Percentiles rank a stretch among this genome's conserved stretches.
These are phyloP conservation scores for Tilletia horrida DNA, from an alignment of 1,284 basidiomycete species.

Conservation along the genomic window DNA sequence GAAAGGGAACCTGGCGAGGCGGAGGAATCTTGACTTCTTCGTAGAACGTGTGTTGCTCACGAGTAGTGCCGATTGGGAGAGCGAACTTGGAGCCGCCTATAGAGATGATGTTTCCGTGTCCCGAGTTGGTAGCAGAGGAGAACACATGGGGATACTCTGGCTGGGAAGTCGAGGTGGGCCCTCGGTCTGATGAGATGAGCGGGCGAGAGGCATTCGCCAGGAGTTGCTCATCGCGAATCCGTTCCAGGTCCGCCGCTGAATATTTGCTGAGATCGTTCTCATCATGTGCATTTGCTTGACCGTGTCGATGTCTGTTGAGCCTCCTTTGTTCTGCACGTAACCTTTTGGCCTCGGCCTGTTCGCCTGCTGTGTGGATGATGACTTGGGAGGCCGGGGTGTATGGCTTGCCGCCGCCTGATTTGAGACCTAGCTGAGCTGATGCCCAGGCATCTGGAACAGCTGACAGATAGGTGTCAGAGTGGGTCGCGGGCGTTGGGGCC, in stretches of 20 bases:
- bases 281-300: conserved; percentile 24
- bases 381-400: conserved; percentile 53
- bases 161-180: conserved; percentile 63
- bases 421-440: not conserved
- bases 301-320: conserved; percentile 25
- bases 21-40: conserved; percentile 86
- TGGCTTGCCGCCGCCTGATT: conserved; percentile 25
- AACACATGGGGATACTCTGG: conserved; percentile 80
- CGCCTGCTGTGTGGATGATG: conserved; percentile 47
- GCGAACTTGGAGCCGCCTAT: conserved; percentile 71
- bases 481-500: not conserved
- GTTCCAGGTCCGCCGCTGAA: conserved; percentile 63
- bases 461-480: not conserved
- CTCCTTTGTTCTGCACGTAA: conserved; percentile 25
- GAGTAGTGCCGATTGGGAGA: conserved; percentile 77
- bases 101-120: conserved; percentile 69
- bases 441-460: not conserved
- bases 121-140: conserved; percentile 61
- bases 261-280: conserved; percentile 56
- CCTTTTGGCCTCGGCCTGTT: conserved; percentile 45
- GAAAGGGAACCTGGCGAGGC: conserved; percentile 73
- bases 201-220: conserved; percentile 63
- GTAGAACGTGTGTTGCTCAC: conserved; percentile 61
- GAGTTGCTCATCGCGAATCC: conserved; percentile 67
- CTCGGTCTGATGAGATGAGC: conserved; percentile 63